phyloP scores from a whole-genome alignment of 2,329 filamentous ascomycete genomes.

The Monilinia laxa region DNA sequence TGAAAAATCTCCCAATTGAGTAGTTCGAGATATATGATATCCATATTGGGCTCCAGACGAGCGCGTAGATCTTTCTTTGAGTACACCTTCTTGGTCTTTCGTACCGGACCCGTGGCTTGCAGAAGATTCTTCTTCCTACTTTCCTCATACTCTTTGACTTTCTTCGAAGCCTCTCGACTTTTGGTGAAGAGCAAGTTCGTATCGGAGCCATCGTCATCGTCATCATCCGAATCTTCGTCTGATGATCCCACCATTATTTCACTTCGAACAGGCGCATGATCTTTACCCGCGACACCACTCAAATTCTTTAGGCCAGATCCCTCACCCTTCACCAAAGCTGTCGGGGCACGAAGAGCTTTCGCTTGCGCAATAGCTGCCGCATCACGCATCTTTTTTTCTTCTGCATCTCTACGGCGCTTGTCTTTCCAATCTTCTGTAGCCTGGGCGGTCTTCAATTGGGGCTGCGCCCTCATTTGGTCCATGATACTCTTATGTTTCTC shows the following conservation, averaged over 20 bases:
- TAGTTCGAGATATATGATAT: slow-evolving; percentile 78
- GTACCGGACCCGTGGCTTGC: slow-evolving; percentile 67
- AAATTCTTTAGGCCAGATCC: slow-evolving; percentile 75
- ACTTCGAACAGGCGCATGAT: slow-evolving; percentile 69
- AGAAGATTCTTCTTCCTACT: slow-evolving; percentile 51
- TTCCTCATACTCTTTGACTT: slow-evolving; percentile 46
- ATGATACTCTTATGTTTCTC: slow-evolving; percentile 33
- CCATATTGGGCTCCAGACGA: slow-evolving; percentile 84
- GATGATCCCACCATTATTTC: slow-evolving; percentile 88
- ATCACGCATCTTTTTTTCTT: slow-evolving; percentile 71
- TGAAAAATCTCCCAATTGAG: slow-evolving; percentile 96
- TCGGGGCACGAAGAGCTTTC: slow-evolving; percentile 56
- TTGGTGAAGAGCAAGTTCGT: slow-evolving; percentile 47
- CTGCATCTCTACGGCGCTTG: slow-evolving; percentile 71
- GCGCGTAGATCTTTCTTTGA: slow-evolving; percentile 93
- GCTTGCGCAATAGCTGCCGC: slow-evolving; percentile 69
- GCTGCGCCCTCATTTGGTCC: slow-evolving; percentile 30
- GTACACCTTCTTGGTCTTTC: slow-evolving; percentile 76
- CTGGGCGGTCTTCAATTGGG: slow-evolving; percentile 24
- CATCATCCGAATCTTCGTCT: slow-evolving; percentile 70
- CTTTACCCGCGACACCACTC: slow-evolving; percentile 71
- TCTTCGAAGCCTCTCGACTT: slow-evolving; percentile 42
- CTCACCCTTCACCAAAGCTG: slow-evolving; percentile 64
- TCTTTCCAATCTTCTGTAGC: slow-evolving; percentile 61
- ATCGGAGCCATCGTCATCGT: slow-evolving; percentile 52